Conservation (phyloP, 2,329 filamentous ascomycete genomes). For the Grosmannia huntii region DNA sequence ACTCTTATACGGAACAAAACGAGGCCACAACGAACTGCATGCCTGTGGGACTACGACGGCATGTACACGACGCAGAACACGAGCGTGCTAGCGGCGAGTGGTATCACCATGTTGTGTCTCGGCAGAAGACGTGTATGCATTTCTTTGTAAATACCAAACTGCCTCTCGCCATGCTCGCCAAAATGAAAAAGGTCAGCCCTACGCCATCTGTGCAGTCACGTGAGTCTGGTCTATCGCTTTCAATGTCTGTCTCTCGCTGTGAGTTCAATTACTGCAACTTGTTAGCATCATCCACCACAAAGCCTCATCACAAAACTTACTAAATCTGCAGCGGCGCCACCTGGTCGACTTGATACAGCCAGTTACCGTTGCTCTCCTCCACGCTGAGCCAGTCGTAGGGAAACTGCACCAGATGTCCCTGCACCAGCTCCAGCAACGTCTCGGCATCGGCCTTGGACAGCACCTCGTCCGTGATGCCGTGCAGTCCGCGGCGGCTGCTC, state of each 20-base stretch:
- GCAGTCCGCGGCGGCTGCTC: conserved; percentile 50
- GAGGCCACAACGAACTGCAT: no score
- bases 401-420: conserved; percentile 82
- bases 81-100: no score
- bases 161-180: neutral
- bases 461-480: conserved; percentile 58
- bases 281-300: neutral
- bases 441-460: conserved; percentile 66
- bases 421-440: conserved; percentile 65
- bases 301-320: conserved; percentile 38
- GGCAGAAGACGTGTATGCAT: no score
- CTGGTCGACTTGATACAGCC: conserved; percentile 93
- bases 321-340: conserved; percentile 96
- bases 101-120: neutral
- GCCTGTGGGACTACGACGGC: no score
- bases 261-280: neutral
- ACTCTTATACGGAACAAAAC: no score
- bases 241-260: no score
- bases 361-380: conserved; percentile 87
- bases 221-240: no score
- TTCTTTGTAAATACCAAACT: neutral
- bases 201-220: neutral
- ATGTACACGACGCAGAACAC: no score
- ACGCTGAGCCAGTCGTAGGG: conserved; percentile 91
- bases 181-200: neutral